Evolutionary conservation across 257 asterid genomes (phyloP), one percentile per base, ranked within the genome.

Genomic region (Solanum etuberosum): DNA sequence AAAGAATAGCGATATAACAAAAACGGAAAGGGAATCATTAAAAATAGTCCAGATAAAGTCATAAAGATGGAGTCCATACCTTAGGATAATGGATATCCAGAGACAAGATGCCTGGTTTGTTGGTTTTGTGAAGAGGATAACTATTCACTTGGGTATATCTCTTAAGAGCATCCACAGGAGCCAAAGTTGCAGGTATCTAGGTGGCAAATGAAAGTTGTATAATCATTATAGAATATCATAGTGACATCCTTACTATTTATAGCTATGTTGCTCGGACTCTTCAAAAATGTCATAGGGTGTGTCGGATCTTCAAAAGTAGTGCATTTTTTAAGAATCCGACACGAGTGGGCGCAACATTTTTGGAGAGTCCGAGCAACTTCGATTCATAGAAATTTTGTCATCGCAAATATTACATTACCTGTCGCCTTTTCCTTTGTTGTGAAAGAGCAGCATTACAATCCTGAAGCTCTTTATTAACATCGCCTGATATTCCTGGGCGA

Each of bases 121-220:
- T 95, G 86, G 99, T 95, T 78, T 93, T 94, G 87, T 97, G 99
- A 89, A 97, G 99, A 85, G 99, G 99, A 89, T 93, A 93, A 78
- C 97, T 94, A 83, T 93, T 96, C 87, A 95, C 96, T 85, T 97
- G 99, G 74, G 96, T 95, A 89, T 94, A 97, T 89, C 96, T 93
- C 92, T 95, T 98, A 89, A 97, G 89, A 65, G 93, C 95, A 61
- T 93, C 98, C 77, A 93, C 38, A 72, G 96, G 89, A 88, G 99
- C 97, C 93, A 97, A 86, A 12, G 97, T 93, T 80, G 96, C 48
- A 63, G 99, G 93, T 83, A 91, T 88, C 98, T 97, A 89, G 67
- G 83, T 74, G 83, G 51, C 83, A 74, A 38, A 74, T n/a, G 48
- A 37, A 37, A 37, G 31, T 74, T 37, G 54, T n/a, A n/a, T 23